A percentile compares a stretch with the other conserved stretches of the same genome.
Conservation (phyloP, 139 green algal genomes). For the Chlorella sp. region DNA sequence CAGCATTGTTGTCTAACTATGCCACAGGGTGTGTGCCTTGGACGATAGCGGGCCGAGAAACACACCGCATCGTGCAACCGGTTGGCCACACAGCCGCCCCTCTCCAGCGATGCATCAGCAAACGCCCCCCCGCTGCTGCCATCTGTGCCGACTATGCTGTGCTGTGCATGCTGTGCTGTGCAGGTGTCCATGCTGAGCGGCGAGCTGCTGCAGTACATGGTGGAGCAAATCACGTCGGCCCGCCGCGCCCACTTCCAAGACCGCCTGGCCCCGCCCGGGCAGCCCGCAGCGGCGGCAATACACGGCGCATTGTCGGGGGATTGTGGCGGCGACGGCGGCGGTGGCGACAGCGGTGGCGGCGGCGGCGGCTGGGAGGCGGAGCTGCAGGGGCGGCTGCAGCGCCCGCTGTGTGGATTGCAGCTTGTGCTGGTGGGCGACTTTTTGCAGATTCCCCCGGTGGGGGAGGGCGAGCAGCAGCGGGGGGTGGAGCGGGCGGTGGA, state of each 20-base stretch:
- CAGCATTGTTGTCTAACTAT: not conserved
- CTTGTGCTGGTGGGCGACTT: conserved; percentile 11
- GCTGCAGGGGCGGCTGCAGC: not conserved
- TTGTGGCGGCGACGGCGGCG: too few species aligned
- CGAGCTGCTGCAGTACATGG: not conserved
- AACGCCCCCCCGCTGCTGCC: not conserved
- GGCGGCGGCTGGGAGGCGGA: not conserved
- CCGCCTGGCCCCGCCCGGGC: not conserved
- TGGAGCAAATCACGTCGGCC: not conserved
- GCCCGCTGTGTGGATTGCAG: not conserved
- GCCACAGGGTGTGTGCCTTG: not conserved
- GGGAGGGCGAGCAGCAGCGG: not conserved
- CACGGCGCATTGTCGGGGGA: too few species aligned
- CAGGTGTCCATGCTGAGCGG: conserved; percentile 15
- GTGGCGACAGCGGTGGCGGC: too few species aligned
- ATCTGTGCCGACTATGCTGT: not conserved
- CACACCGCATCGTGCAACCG: too few species aligned
- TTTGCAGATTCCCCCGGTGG: not conserved
- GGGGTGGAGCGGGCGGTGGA: not conserved
- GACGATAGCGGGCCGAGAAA: too few species aligned
- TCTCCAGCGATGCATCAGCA: too few species aligned
- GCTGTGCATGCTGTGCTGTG: not conserved
- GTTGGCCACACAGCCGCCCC: not conserved
- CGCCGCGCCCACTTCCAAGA: not conserved
- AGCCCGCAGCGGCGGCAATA: not conserved